A percentile compares a stretch with the other conserved stretches of the same genome.
Conservation (phyloP, 345 rosid species). For the Turnera subulata region DNA sequence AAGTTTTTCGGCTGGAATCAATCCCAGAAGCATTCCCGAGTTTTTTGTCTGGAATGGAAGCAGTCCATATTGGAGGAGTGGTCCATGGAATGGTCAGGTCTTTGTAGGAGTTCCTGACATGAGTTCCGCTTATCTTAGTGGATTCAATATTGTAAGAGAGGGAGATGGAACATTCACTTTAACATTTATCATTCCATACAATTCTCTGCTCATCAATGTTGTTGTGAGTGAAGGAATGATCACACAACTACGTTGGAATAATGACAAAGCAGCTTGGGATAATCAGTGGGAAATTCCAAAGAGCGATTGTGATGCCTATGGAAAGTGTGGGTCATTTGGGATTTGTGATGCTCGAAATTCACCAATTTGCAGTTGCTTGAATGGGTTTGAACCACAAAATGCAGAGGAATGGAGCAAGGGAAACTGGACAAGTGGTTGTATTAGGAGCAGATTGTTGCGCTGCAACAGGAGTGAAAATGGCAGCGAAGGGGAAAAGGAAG, state of each 20-base stretch:
- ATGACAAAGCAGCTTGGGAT: background rate
- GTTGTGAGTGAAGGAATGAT: conserved; percentile 19
- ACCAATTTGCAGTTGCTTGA: conserved; percentile 27
- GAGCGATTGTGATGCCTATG: conserved; percentile 20
- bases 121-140: conserved; percentile 25
- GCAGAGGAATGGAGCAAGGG: conserved; percentile 25
- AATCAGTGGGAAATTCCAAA: background rate
- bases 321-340: conserved; percentile 27
- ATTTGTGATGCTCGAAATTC: conserved; percentile 5
- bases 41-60: conserved; percentile 38
- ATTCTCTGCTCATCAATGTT: conserved; percentile 8
- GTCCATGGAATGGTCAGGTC: conserved; percentile 54
- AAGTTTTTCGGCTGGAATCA: conserved; percentile 33
- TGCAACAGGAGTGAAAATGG: conserved; percentile 18
- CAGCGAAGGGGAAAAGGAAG: conserved; percentile 15
- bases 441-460: conserved; percentile 15
- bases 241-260: background rate
- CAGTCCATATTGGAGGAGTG: conserved; percentile 40
- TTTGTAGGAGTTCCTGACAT: conserved; percentile 31
- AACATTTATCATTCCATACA: background rate
- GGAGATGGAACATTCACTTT: conserved; percentile 16
- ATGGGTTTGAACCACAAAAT: conserved; percentile 12
- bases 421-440: conserved; percentile 31
- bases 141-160: conserved; percentile 22
- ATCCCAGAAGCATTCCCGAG: conserved; percentile 27